These are phyloP conservation scores for Cerioporus squamosus DNA, from an alignment of 1,284 basidiomycete species.

Conservation along the genomic window DNA sequence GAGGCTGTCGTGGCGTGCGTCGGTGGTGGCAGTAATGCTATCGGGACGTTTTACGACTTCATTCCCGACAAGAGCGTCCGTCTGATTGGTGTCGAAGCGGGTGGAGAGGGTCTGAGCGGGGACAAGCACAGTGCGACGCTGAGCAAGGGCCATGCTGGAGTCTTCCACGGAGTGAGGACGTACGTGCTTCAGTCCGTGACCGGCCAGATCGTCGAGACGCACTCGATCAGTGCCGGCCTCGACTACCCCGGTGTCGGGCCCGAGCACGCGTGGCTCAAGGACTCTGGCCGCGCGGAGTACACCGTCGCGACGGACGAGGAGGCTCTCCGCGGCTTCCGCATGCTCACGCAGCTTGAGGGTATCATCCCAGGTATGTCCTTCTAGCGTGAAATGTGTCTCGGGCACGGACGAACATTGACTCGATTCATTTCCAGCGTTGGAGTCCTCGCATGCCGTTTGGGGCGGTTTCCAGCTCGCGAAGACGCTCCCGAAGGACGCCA, in stretches of 20 bases:
- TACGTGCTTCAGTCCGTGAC: constrained; percentile 89
- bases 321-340: constrained; percentile 90
- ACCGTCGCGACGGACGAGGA: constrained; percentile 93
- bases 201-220: constrained; percentile 97
- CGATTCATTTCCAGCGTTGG: constrained; percentile 64
- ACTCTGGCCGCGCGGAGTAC: constrained; percentile 93
- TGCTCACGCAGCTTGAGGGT: constrained; percentile 92
- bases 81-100: constrained; percentile 93
- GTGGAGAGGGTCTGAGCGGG: constrained; percentile 91
- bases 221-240: constrained; percentile 95
- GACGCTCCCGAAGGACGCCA: constrained; percentile 81
- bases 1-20: constrained; percentile 97
- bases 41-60: constrained; percentile 96
- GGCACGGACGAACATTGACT: constrained; percentile 8
- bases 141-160: constrained; percentile 88
- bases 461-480: constrained; percentile 87
- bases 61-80: constrained; percentile 84
- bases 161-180: constrained; percentile 95
- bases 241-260: constrained; percentile 96
- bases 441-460: constrained; percentile 97
- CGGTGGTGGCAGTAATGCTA: constrained; percentile 97
- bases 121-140: constrained; percentile 92
- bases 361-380: constrained; percentile 88
- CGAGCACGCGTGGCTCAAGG: constrained; percentile 97
- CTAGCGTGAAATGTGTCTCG: neutral